Base-by-base conservation (phyloP, 805 yeast genomes). In the Jamesozyma lodderae region DNA sequence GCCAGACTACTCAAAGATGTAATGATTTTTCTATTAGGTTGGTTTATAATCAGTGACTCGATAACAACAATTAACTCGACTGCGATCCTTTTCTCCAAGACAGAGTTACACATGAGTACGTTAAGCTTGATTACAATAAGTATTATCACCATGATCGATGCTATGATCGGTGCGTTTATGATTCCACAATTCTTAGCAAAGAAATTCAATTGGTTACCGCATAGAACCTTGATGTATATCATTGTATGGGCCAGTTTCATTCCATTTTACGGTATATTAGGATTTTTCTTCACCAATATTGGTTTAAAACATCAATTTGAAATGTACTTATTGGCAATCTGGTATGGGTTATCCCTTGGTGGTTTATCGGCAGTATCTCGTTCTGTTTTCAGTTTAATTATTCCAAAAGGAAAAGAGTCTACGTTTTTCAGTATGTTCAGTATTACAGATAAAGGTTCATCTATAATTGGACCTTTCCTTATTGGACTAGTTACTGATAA, bases 361-460 rank as follows among this genome's bases (percentile, higher is more conserved):
- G 87, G 87, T 0, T 59, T 83, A 18, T 70, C 81, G 7, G 79
- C 90, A 0, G 67, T 79, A 1, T 73, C 86, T 20, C 67, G 92
- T 34, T 77, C 87, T 1, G 63, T 80, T 4, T 82, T 75, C 55
- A 70, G 83, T 23, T 56, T 79, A 52, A 67, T 82, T 37, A 79
- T 82, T 31, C 94, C 94, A 15, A 67, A 63, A 33, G 92, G 92
- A 5, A 76, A 73, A 48, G 94, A 83, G 52, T 75, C 81, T 3
- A 75, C 80, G 6, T 82, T 81, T 52, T 82, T 83, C 59, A 79
- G 90, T 11, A 62, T 82, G 31, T 83, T 77, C 57, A 73, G 83
- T 29, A 76, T 82, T 28, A 83, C 94, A 1, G 92, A 82, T 57
- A 82, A 83, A 52, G 90, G 92, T 3, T 77, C 85, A 4, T 77